Evolutionary conservation across 2,329 filamentous ascomycete genomes (phyloP), one percentile per base, ranked within the genome.

Genomic region (Aureobasidium sp.): DNA sequence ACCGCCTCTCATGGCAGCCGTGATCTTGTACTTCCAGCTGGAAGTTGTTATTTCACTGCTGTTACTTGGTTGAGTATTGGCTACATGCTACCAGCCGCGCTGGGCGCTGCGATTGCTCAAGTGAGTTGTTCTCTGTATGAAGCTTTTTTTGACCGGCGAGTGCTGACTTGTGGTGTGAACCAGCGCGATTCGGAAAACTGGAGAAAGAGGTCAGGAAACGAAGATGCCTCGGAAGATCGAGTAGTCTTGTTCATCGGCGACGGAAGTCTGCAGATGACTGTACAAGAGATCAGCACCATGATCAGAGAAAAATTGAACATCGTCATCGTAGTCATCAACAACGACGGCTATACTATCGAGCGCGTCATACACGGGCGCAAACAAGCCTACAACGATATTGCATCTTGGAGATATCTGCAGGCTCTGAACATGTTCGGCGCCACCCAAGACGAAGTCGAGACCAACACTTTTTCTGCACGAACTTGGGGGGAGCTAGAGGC

Each of bases 271-370:
- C 90, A 96, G 73, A 80, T 96, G 63, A 95, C 90, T 0, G 87
- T 84, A 0, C 91, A 96, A 72, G 91, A 95, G 75, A 72, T 96
- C 66, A 89, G 86, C 74, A 94, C 90, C 14, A 93, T 96, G 82
- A 84, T 96, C 66, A 83, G 87, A 36, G 86, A 89, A 63, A 80
- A 83, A 29, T 78, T 96, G 62, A 86, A 87, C 64, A 84, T 89
- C 20, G 93, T 91, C 70, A 86, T 96, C 65, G 93, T 96, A 72
- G 81, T 94, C 66, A 87, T 96, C 67, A 91, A 89, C 81, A 95
- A 95, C 72, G 85, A 92, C 42, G 91, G 91, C 12, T 96, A 89
- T 77, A 94, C 91, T 8, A 94, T 95, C 72, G 91, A 96, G 76
- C 85, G 91, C 31, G 89, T 85, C 73, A 95, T 96, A 69, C 91